Evolutionary conservation across 345 rosid genomes (phyloP).

Genomic region (Atalantia buxifolia): DNA sequence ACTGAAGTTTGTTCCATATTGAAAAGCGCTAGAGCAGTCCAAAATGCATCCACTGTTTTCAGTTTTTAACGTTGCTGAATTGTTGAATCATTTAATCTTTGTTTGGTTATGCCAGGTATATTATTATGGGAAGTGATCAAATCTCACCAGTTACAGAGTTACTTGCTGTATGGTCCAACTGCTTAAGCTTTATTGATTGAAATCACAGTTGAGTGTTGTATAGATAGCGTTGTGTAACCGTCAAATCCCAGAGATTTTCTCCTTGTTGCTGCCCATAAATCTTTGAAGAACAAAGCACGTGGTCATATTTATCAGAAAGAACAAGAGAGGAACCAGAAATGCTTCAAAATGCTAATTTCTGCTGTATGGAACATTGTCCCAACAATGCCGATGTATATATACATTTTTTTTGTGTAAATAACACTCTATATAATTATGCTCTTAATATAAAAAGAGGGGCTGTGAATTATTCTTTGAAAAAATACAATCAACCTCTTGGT

Average conservation of each 20-base stretch:
- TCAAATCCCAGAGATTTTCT: neutral
- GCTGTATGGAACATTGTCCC: neutral
- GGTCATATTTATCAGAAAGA: no score
- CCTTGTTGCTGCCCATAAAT: neutral
- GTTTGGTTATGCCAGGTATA: constrained; percentile 27
- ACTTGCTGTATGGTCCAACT: neutral
- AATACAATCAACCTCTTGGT: no score
- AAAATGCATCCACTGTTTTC: neutral
- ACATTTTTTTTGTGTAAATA: no score
- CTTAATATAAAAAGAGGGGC: no score
- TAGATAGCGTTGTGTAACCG: neutral
- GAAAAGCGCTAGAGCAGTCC: neutral
- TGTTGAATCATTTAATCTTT: neutral
- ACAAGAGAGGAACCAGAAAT: neutral
- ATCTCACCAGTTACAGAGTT: neutral
- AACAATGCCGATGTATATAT: neutral
- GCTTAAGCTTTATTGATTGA: neutral
- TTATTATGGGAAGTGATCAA: constrained; percentile 27
- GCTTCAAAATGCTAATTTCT: neutral
- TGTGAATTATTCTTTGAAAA: no score
- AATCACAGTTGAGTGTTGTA: neutral
- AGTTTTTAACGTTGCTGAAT: neutral
- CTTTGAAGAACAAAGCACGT: neutral
- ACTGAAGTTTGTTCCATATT: neutral
- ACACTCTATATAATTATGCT: neutral